phyloP scores from a whole-genome alignment of 192 early-diverging fungal species.

The Entomortierella lignicola region DNA sequence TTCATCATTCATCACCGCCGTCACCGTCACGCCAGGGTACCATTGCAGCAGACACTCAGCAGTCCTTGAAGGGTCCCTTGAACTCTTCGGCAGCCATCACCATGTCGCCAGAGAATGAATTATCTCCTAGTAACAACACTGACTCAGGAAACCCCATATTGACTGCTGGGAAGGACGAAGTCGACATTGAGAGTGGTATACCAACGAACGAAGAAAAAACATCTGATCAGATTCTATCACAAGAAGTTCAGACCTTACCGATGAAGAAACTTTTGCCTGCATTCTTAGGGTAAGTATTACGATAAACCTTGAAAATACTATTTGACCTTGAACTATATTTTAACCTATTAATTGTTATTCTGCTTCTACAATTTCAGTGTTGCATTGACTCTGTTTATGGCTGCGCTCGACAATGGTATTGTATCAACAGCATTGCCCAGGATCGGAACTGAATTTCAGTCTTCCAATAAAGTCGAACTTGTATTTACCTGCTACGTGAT shows the following conservation, averaged over 20 bases:
- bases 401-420: slow-evolving; percentile 70
- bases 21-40: background rate
- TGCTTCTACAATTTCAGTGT: slow-evolving; percentile 4
- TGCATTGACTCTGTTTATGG: slow-evolving; percentile 68
- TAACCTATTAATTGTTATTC: no score
- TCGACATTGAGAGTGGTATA: slow-evolving; percentile 21
- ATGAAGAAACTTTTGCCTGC: slow-evolving; percentile 43
- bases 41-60: background rate
- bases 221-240: slow-evolving; percentile 30
- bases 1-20: background rate
- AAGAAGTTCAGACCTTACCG: slow-evolving; percentile 40
- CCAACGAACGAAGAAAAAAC: slow-evolving; percentile 17
- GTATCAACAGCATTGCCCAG: slow-evolving; percentile 70
- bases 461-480: slow-evolving; percentile 46
- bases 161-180: background rate
- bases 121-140: background rate
- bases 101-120: background rate
- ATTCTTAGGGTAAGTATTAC: slow-evolving; percentile 28
- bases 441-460: slow-evolving; percentile 56
- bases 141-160: background rate
- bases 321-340: no score
- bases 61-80: background rate
- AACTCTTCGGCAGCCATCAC: background rate
- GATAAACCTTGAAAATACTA: no score
- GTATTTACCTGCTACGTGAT: slow-evolving; percentile 55